Base-by-base conservation (phyloP, 331 rosid genomes). In the Cydonia oblonga region DNA sequence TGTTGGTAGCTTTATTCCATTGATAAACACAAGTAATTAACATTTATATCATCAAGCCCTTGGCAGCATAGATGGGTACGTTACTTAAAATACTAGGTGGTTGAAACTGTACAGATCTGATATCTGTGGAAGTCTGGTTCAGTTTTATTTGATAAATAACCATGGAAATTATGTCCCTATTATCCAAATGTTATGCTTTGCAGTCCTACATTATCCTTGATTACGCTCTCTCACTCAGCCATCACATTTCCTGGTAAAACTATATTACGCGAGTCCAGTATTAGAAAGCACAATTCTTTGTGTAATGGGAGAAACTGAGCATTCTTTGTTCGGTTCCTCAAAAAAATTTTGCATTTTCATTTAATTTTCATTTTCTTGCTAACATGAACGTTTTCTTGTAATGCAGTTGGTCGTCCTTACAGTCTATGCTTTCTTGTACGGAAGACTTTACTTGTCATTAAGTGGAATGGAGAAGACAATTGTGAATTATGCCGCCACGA, bases 381-480 rank as follows among this genome's bases (percentile, higher is more conserved):
- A 49, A 66, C 68, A 54, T 67, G 75, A 68, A 68, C 38, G 57
- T 62, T 80, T 83, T 75, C 76, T 69, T 64, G 68, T 67, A 68
- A 28, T 80, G 83, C 92, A 95, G 98, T 18, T 84, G 81, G 96
- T 91, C 70, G 80, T 83, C 79, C 0, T 95, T 40, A 95, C 96
- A 12, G 98, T 91, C 67, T 91, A 89, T 72, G 82, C 82, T 69
- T 95, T 73, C 90, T 78, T 95, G 60, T 95, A 95, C 63, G 98
- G 98, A 19, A 89, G 70, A 81, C 95, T 95, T 71, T 95, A 89
- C 83, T 75, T 95, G 80, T 83, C 97, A 65, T 79, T 95, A 75
- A 95, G 98, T 88, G 98, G 98, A 79, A 32, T 88, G 69, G 98
- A 93, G 83, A 71, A 74, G 64, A 83, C 91, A 63, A 89, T 93